phyloP scores from a whole-genome alignment of 2,329 filamentous ascomycete genomes.

The Beauveria medogensis region DNA sequence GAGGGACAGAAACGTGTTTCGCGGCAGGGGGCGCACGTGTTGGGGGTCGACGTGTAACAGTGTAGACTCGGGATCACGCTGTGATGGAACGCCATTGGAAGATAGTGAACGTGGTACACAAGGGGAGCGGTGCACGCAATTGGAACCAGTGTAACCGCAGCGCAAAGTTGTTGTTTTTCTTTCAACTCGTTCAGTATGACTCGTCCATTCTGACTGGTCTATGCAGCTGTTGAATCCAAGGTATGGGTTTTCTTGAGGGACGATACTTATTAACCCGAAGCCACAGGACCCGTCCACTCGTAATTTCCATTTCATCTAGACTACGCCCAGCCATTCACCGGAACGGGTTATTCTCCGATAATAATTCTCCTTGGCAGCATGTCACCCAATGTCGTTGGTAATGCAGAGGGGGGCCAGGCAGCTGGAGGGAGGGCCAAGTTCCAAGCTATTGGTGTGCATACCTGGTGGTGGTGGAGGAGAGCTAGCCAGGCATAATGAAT shows the following conservation, averaged over 20 bases:
- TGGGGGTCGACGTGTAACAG: neutral
- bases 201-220: neutral
- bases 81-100: neutral
- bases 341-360: neutral
- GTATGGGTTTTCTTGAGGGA: neutral
- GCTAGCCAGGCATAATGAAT: neutral
- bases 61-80: neutral
- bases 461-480: no score
- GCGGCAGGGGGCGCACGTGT: neutral
- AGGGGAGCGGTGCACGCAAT: neutral
- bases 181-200: neutral
- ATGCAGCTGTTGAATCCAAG: neutral
- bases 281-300: neutral
- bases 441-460: no score
- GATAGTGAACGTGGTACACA: neutral
- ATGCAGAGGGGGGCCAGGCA: neutral
- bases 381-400: neutral
- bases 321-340: neutral
- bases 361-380: neutral
- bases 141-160: neutral
- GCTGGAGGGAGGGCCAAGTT: neutral
- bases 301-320: constrained; percentile 2
- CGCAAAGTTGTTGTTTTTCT: neutral
- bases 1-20: neutral
- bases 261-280: neutral